Evolutionary conservation across 768 basidiomycete genomes (phyloP).

Genomic region (Amanita polypyramis): DNA sequence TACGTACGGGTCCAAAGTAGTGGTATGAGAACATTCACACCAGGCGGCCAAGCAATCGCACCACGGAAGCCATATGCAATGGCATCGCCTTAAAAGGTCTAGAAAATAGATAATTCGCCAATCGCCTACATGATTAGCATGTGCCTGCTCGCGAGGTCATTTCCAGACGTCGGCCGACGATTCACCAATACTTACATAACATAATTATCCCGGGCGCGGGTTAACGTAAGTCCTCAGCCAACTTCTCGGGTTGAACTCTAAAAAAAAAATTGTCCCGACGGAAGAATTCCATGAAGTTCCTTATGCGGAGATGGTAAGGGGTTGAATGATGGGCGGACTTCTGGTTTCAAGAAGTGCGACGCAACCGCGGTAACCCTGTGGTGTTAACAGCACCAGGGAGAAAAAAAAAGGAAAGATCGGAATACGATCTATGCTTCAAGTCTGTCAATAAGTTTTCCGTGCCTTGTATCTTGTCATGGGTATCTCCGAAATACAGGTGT

Average conservation of each 20-base stretch:
- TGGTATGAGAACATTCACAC: no score
- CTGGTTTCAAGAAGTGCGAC: conserved; percentile 23
- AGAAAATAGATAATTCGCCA: neutral
- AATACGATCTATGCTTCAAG: neutral
- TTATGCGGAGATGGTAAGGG: conserved; percentile 1
- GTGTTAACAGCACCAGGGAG: conserved; percentile 13
- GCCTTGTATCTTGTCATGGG: neutral
- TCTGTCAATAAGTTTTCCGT: neutral
- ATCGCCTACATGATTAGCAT: neutral
- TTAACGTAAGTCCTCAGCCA: neutral
- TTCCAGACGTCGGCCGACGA: neutral
- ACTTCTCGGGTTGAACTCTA: neutral
- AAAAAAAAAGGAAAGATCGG: conserved; percentile 7
- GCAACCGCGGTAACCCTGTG: conserved; percentile 23
- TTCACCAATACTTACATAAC: neutral
- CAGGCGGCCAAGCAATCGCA: neutral
- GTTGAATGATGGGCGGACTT: conserved; percentile 15
- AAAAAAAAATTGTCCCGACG: neutral
- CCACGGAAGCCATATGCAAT: neutral
- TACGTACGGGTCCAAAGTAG: no score
- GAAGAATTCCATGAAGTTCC: neutral
- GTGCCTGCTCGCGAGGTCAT: neutral
- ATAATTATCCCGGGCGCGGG: neutral
- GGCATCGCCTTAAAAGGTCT: neutral
- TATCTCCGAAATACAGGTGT: conserved; percentile 11